Evolutionary conservation across 768 basidiomycete genomes (phyloP), one percentile per base, ranked within the genome.

Genomic region (Flagelloscypha sp.): DNA sequence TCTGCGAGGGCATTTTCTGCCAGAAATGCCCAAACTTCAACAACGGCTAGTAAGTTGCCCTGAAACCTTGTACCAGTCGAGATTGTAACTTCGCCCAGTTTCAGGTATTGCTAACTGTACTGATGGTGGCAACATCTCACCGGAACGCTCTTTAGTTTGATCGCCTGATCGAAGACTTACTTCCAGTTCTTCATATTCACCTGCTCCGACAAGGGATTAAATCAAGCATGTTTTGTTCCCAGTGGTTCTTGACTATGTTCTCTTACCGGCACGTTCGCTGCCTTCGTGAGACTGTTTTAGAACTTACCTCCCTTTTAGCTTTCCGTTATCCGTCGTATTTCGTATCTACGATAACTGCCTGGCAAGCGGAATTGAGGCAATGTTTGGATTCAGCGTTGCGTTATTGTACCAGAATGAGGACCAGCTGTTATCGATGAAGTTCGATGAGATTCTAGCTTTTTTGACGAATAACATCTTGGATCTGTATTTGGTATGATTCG

Each of bases 211-310:
- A 95, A 58, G 94, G 93, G 20, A 65, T 98, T 52, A 98, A 97
- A 56, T 92, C 89, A 30, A 93, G 85, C 61, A 98, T 99, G 92
- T 98, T 84, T 54, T 94, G 89, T 50, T 90, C 88, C 10, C 95
- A 98, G 45, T 99, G 95, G 95, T 97, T 98, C 58, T 66, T 99
- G 53, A 98, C 95, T 0, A 62, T 99, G 55, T 98, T 98, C 65
- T 87, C 88, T 52, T 97, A 94, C 58, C 77, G 88, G 88, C 83
- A 50, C 48, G 72, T 52, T 10, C 5, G 6, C 17, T 7, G 23
- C 20, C 35, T 13, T 21, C 12, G 11, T 20, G 21, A 30, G 32
- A 18, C 3, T 20, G 15, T 24, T 15, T 7, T 18, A 25, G 2
- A 31, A 10, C 18, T 23, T 20, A 18, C 12, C 9, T 21, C 17